Percentiles rank a stretch among this genome's conserved stretches.
These are phyloP conservation scores for Cymbopogon citratus DNA, from an alignment of 176 grass and related monocot species.

Conservation along the genomic window DNA sequence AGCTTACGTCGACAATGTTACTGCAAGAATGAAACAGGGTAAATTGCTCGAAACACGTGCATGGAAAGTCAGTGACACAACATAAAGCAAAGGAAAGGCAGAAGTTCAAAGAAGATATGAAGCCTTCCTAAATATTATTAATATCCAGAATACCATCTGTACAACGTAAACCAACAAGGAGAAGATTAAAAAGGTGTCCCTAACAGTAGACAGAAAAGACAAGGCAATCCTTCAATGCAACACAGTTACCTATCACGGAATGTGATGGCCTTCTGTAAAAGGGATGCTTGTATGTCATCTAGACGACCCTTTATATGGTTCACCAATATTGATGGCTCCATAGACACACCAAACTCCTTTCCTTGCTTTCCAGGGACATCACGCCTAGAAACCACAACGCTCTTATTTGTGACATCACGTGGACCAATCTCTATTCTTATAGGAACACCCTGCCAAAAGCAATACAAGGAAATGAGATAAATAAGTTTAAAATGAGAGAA, in stretches of 20 bases:
- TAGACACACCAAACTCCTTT: slow-evolving; percentile 92
- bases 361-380: slow-evolving; percentile 91
- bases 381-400: slow-evolving; percentile 74
- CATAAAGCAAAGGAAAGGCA: too few relatives aligned
- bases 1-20: neutral
- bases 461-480: slow-evolving; percentile 19
- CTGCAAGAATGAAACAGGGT: too few relatives aligned
- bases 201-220: neutral
- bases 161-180: neutral
- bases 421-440: slow-evolving; percentile 87
- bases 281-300: slow-evolving; percentile 83
- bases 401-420: slow-evolving; percentile 75
- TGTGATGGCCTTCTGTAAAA: slow-evolving; percentile 73
- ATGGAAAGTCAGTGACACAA: too few relatives aligned
- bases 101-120: too few relatives aligned
- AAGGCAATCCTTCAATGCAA: neutral
- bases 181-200: neutral
- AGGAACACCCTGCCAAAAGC: slow-evolving; percentile 64
- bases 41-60: too few relatives aligned
- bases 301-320: slow-evolving; percentile 71
- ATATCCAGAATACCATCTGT: too few relatives aligned
- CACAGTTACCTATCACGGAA: slow-evolving; percentile 82
- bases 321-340: slow-evolving; percentile 69
- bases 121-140: too few relatives aligned
- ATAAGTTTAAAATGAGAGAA: neutral